Evolutionary conservation across 2,329 filamentous ascomycete genomes (phyloP).

Genomic region (Xylaria polymorpha): DNA sequence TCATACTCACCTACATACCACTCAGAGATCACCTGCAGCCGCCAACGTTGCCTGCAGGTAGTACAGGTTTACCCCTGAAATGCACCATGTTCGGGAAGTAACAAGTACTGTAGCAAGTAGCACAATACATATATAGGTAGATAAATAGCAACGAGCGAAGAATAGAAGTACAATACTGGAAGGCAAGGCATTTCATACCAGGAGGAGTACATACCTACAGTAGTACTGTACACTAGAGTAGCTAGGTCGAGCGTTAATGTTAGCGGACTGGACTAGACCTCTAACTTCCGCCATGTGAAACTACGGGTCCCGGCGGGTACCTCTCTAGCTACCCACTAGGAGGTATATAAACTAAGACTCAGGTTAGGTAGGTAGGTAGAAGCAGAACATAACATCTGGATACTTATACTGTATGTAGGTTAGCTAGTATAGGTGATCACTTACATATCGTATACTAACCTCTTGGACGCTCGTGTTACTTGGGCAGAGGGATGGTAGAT

Average conservation of each 20-base stretch:
- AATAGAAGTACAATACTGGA: neutral
- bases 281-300: constrained; percentile 1
- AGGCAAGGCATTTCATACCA: constrained; percentile 1
- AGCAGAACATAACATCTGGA: neutral
- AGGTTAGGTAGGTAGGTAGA: too few relatives aligned
- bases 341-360: neutral
- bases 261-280: neutral
- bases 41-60: constrained; percentile 24
- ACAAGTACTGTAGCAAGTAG: neutral
- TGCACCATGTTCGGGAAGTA: neutral
- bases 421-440: too few relatives aligned
- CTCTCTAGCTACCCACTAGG: neutral
- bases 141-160: neutral
- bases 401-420: too few relatives aligned
- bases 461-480: too few relatives aligned
- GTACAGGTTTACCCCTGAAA: constrained; percentile 22
- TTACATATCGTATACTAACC: neutral
- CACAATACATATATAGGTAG: neutral
- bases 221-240: too few relatives aligned
- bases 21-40: constrained; percentile 30
- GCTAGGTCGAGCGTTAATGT: too few relatives aligned
- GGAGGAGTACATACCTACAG: neutral
- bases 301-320: constrained; percentile 11
- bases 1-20: neutral
- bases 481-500: neutral